phyloP scores from a whole-genome alignment of 148 eudicot genomes.

The Heliamphora exappendiculata region DNA sequence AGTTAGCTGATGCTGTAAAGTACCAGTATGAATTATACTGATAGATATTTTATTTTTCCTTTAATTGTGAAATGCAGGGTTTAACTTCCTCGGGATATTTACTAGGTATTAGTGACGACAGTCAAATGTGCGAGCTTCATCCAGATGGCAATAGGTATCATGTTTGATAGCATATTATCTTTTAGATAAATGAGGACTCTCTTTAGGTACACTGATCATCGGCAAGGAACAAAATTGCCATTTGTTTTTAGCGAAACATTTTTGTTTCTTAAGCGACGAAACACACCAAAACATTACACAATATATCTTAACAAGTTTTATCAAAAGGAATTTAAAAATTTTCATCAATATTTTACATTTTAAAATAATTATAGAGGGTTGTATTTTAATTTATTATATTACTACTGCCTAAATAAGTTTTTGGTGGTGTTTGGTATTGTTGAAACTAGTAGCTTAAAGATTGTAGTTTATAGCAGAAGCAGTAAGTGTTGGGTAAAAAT shows the following conservation, averaged over 20 bases:
- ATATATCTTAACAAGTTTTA: not conserved
- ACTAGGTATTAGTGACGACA: slow-evolving; percentile 54
- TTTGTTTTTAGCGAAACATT: too few relatives aligned
- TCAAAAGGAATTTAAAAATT: not conserved
- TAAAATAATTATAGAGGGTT: too few relatives aligned
- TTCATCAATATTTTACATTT: too few relatives aligned
- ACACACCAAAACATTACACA: not conserved
- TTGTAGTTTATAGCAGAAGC: too few relatives aligned
- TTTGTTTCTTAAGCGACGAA: not conserved
- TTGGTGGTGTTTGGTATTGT: too few relatives aligned
- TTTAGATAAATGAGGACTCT: not conserved
- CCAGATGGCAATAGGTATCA: slow-evolving; percentile 91
- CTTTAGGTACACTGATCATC: not conserved
- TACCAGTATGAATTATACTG: too few relatives aligned
- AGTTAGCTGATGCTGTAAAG: too few relatives aligned
- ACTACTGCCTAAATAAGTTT: too few relatives aligned
- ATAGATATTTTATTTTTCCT: not conserved
- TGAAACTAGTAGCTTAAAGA: too few relatives aligned
- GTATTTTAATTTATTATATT: too few relatives aligned
- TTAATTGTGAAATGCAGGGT: slow-evolving; percentile 37
- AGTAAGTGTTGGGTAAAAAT: too few relatives aligned
- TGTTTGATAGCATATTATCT: not conserved
- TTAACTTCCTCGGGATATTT: slow-evolving; percentile 72
- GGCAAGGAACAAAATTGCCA: not conserved
- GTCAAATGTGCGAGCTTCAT: slow-evolving; percentile 81